A percentile compares a stretch with the other conserved stretches of the same genome.
phyloP scores from a whole-genome alignment of 805 yeast genomes.

The Alloascoidea africana region DNA sequence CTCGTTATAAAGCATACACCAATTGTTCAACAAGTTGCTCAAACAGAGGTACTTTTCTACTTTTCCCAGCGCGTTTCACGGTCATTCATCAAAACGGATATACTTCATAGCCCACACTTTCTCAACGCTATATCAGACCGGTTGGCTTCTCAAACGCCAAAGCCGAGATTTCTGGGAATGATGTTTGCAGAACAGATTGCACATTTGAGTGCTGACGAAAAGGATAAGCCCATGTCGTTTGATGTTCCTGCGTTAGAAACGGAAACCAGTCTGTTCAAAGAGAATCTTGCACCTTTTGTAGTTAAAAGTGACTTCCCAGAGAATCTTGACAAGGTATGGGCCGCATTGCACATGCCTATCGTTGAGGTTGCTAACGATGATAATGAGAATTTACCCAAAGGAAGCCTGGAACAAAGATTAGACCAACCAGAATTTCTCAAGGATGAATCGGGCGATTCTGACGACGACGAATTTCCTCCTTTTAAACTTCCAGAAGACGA shows the following conservation, averaged over 20 bases:
- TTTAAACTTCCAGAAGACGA: conserved; percentile 16
- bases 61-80: conserved; percentile 15
- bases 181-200: conserved; percentile 32
- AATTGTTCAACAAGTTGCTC: conserved; percentile 25
- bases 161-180: conserved; percentile 38
- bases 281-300: conserved; percentile 6
- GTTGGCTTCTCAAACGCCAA: conserved; percentile 30
- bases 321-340: conserved; percentile 5
- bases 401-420: too few relatives aligned
- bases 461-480: conserved; percentile 15
- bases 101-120: conserved; percentile 23
- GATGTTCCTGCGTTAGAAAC: conserved; percentile 12
- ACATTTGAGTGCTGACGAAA: conserved; percentile 10
- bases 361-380: conserved; percentile 13
- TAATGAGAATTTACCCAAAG: conserved; percentile 12
- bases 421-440: too few relatives aligned
- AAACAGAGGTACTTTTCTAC: conserved; percentile 32
- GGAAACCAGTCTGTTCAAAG: conserved; percentile 10
- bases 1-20: conserved; percentile 24
- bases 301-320: conserved; percentile 4
- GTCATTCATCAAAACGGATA: conserved; percentile 9
- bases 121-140: conserved; percentile 36
- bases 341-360: conserved; percentile 5
- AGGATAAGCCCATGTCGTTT: conserved; percentile 12
- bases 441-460: conserved; percentile 18